Evolutionary conservation across 352 stramenopile genomes (phyloP).

Genomic region (Phytophthora litchii): DNA sequence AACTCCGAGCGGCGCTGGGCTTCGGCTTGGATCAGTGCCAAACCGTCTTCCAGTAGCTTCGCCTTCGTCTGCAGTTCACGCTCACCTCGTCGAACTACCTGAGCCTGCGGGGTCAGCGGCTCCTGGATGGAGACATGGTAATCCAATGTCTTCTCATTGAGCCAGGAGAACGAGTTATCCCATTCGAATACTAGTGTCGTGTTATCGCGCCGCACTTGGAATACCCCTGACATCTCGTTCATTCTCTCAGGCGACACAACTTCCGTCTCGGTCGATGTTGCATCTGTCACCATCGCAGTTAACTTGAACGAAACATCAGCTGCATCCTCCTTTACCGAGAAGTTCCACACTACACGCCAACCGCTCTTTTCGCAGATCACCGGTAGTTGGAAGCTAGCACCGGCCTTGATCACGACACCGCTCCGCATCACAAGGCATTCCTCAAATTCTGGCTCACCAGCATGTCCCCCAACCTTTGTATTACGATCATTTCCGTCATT

Average conservation of each 20-base stretch:
- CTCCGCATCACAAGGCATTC: slow-evolving; percentile 77
- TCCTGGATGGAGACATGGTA: slow-evolving; percentile 84
- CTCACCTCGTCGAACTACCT: slow-evolving; percentile 43
- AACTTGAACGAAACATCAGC: slow-evolving; percentile 70
- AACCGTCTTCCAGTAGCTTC: slow-evolving; percentile 34
- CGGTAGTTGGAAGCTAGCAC: slow-evolving; percentile 67
- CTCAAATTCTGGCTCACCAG: slow-evolving; percentile 48
- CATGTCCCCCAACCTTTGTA: background rate
- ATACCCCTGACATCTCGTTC: slow-evolving; percentile 56
- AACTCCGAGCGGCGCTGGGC: slow-evolving; percentile 41
- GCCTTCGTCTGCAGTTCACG: slow-evolving; percentile 28
- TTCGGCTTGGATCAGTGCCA: slow-evolving; percentile 48
- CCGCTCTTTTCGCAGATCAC: slow-evolving; percentile 70
- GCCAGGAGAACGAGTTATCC: slow-evolving; percentile 87
- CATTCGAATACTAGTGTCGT: slow-evolving; percentile 71
- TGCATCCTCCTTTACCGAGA: slow-evolving; percentile 70
- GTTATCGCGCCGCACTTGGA: slow-evolving; percentile 42
- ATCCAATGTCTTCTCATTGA: slow-evolving; percentile 86
- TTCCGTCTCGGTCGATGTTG: slow-evolving; percentile 30
- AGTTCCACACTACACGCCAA: slow-evolving; percentile 82
- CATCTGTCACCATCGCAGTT: slow-evolving; percentile 11
- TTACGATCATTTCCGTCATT: background rate
- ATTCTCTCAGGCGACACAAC: slow-evolving; percentile 56
- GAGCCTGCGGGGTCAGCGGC: slow-evolving; percentile 45
- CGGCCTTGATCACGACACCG: slow-evolving; percentile 82